Base-by-base conservation (phyloP, 1,284 basidiomycete genomes). In the Tremellales sp. region DNA sequence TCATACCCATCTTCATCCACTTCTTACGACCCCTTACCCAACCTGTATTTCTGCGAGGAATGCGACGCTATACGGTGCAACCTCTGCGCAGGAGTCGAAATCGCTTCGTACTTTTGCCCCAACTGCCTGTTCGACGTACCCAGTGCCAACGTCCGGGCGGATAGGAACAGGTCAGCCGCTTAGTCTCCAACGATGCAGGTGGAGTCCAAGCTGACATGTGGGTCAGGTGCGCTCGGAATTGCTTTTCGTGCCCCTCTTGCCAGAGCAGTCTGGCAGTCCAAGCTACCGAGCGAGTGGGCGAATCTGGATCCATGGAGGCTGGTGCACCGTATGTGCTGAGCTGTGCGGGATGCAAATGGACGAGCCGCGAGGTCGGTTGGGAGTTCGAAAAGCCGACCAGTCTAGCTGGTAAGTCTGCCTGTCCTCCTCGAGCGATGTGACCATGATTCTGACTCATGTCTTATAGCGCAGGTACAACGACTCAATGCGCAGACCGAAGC, bases 41-140 rank as follows among this genome's bases (percentile, higher is more conserved):
- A 81, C 19, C 83, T 98, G 15, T 96, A 91, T 76, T 98, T 97
- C 73, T 99, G 96, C 74, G 93, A 97, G 73, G 94, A 97, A 79
- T 99, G 96, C 75, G 92, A 97, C 70, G 85, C 87, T 2, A 82
- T 98, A 37, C 79, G 92, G 48, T 99, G 96, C 68, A 87, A 93
- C 66, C 82, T 85, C 58, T 98, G 96, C 64, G 88, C 96, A 7
- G 82, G 84, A 4, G 77, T 89, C 45, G 96, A 99, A 80, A 86
- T 97, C 67, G 89, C 89, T 66, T 89, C 88, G 46, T 97, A 97
- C 74, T 97, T 89, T 70, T 99, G 96, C 67, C 96, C 96, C 21
- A 93, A 94, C 71, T 99, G 96, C 70, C 79, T 97, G n/a, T 98
- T 98, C 71, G 96, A 98, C 65, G 94, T 98, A 3, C 96, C 94